Evolutionary conservation across 2,329 filamentous ascomycete genomes (phyloP), one percentile per base, ranked within the genome.

Genomic region (Sporothrix globosa): DNA sequence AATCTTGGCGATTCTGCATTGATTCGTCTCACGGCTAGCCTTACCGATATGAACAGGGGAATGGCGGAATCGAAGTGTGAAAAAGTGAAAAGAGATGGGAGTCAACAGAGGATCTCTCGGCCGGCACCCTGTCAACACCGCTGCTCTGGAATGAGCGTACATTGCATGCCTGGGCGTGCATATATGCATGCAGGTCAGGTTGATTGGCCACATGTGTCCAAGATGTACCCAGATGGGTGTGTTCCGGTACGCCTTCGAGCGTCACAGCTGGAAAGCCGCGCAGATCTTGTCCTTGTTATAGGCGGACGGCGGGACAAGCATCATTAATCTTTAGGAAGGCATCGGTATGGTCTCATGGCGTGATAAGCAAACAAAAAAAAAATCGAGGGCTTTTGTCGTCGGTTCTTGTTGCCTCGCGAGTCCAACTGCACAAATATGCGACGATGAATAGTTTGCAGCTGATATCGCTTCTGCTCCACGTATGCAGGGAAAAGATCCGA

Each of bases 401-500:
- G 52, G 17, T 13, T 56, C 27, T 39, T 56, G 27, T 34, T 17
- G 13, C 14, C 39, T 17, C 14, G 34, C 10, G 34, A 34, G 34
- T 19, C 44, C 17, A 24, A 24, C 11, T 44, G 56, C 34, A n/a
- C 34, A 44, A 9, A 11, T 11, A 61, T 34, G 34, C 56, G 56
- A 61, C 14, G 34, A 61, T 61, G 56, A 10, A 41, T 44, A 34
- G n/a, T n/a, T 41, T 21, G 56, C 56, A 61, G 56, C 56, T 61
- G 56, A 61, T 44, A 41, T 41, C 56, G 56, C 34, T 61, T 61
- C 34, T 24, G 34, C 19, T 44, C 44, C 19, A 34, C 34, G 34
- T 24, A 24, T 24, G 4, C 10, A 61, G n/a, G 21, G 5, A 24
- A 13, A 61, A 41, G 2, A 11, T n/a, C 34, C 4, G 34, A 41